phyloP scores from a whole-genome alignment of 495 filamentous ascomycete species.

The Lasiosphaeria hispida region DNA sequence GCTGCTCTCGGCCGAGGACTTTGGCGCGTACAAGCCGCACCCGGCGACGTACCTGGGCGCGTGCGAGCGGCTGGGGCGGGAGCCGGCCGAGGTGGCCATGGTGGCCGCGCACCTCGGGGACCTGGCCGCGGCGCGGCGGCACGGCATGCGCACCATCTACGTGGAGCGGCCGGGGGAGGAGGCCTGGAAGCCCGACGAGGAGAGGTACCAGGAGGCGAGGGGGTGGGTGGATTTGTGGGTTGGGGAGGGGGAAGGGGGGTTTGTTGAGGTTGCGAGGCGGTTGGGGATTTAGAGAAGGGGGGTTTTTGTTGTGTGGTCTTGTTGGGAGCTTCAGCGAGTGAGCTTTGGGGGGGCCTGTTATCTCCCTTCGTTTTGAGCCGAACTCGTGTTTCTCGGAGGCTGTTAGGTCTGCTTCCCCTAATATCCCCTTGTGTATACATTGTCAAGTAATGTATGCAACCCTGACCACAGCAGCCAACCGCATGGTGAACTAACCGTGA shows the following conservation, averaged over 20 bases:
- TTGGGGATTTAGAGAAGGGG: constrained; percentile 31
- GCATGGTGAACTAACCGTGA: too few species aligned
- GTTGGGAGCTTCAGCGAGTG: not conserved
- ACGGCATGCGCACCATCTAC: constrained; percentile 69
- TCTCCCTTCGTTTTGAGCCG: too few species aligned
- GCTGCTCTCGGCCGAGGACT: constrained; percentile 65
- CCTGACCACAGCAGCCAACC: too few species aligned
- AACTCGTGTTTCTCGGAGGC: too few species aligned
- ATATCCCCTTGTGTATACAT: too few species aligned
- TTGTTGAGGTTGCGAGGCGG: constrained; percentile 52
- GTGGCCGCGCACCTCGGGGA: constrained; percentile 76
- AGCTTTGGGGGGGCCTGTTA: too few species aligned
- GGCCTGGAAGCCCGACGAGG: constrained; percentile 50
- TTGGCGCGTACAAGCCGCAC: constrained; percentile 75
- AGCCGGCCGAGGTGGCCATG: constrained; percentile 64
- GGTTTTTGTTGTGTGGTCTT: not conserved
- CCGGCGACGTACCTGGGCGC: constrained; percentile 67
- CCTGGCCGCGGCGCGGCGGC: constrained; percentile 60
- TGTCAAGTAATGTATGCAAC: too few species aligned
- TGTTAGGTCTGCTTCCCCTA: too few species aligned
- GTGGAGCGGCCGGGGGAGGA: constrained; percentile 70
- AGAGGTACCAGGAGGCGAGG: constrained; percentile 51
- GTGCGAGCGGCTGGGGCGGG: constrained; percentile 53
- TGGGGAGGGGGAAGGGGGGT: constrained; percentile 45
- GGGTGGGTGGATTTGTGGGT: constrained; percentile 68